Conservation (phyloP, 495 filamentous ascomycete species). For the Podospora comata region DNA sequence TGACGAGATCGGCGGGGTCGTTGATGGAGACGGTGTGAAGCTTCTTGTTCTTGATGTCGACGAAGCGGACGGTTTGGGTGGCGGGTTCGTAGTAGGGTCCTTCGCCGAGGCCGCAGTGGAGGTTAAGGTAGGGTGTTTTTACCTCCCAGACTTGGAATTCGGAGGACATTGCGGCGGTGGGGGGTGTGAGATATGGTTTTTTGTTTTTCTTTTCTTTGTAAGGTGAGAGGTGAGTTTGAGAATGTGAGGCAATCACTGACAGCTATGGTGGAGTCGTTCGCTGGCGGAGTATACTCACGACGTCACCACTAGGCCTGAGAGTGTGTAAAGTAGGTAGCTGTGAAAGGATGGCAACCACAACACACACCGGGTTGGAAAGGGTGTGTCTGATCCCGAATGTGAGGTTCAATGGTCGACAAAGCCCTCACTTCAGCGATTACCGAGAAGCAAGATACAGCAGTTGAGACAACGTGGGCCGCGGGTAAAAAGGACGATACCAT, state of each 20-base stretch:
- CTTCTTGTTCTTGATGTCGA: slow-evolving; percentile 80
- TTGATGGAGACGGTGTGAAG: slow-evolving; percentile 71
- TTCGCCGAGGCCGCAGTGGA: slow-evolving; percentile 74
- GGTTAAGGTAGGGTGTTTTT: slow-evolving; percentile 68
- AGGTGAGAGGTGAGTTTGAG: background rate
- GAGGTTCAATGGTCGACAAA: background rate
- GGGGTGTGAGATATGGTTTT: background rate
- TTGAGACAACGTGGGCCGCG: background rate
- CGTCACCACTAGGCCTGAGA: too few species aligned
- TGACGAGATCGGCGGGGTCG: slow-evolving; percentile 58
- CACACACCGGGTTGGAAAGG: background rate
- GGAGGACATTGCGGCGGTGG: background rate
- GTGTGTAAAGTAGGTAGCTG: too few species aligned
- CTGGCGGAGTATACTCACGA: background rate
- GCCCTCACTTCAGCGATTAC: background rate
- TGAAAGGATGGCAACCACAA: background rate
- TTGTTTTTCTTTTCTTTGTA: background rate
- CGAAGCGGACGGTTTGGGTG: slow-evolving; percentile 73
- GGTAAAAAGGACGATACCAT: background rate
- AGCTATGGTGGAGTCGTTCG: background rate
- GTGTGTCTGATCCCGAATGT: too few species aligned
- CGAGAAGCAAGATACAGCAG: background rate
- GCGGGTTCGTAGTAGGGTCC: slow-evolving; percentile 73
- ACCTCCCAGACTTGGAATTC: slow-evolving; percentile 44
- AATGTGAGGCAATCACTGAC: background rate